These are phyloP conservation scores for Suillus fuscotomentosus DNA, from an alignment of 768 basidiomycete genomes.

Conservation along the genomic window DNA sequence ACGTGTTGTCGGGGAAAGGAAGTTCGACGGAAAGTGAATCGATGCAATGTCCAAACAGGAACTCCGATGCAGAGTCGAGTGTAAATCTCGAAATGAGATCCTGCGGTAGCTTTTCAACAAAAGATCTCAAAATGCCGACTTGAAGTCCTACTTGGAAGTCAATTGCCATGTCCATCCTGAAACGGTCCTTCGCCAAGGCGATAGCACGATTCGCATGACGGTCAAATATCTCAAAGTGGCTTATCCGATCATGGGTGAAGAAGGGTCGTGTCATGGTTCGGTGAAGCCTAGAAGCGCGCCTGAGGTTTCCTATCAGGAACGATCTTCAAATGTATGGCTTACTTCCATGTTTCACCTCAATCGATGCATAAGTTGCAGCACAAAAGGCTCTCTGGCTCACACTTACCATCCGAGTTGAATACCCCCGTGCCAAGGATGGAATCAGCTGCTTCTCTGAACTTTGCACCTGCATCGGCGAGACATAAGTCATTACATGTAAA, in stretches of 20 bases:
- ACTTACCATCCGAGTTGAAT: conserved; percentile 51
- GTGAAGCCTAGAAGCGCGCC: conserved; percentile 44
- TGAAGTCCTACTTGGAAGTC: conserved; percentile 44
- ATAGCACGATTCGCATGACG: conserved; percentile 49
- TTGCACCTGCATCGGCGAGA: conserved; percentile 26
- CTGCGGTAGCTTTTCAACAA: conserved; percentile 16
- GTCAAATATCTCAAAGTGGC: conserved; percentile 63
- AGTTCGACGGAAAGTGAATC: conserved; percentile 36
- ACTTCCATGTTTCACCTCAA: conserved; percentile 73
- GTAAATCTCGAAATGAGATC: conserved; percentile 48
- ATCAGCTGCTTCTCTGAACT: conserved; percentile 28
- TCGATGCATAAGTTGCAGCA: conserved; percentile 1
- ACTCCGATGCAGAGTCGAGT: conserved; percentile 53
- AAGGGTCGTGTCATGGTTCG: conserved; percentile 69
- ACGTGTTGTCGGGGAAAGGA: conserved; percentile 35
- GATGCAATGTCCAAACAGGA: conserved; percentile 46
- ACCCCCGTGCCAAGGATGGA: conserved; percentile 50
- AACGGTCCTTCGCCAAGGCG: conserved; percentile 39
- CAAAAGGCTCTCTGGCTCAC: not conserved
- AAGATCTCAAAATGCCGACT: not conserved
- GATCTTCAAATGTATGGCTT: conserved; percentile 11
- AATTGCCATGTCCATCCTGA: conserved; percentile 42
- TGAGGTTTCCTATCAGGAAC: not conserved
- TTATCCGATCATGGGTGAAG: conserved; percentile 60
- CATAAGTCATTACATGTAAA: not conserved